A percentile compares a stretch with the other conserved stretches of the same genome.
Evolutionary conservation across 768 basidiomycete species (phyloP).

Genomic region (Suillus subaureus): DNA sequence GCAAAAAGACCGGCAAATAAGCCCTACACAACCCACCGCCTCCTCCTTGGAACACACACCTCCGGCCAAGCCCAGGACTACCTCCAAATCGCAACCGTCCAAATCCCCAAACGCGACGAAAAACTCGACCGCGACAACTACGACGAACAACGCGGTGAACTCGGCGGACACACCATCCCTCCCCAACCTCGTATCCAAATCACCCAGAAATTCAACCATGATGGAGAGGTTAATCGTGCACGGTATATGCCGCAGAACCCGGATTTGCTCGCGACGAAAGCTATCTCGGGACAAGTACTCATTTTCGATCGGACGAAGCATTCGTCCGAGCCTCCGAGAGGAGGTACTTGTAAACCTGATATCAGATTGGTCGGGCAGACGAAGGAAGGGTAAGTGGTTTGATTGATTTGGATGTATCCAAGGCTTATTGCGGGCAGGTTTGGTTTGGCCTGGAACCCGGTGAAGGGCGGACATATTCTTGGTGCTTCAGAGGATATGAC

Average conservation of each 20-base stretch:
- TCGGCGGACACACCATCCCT: conserved; percentile 88
- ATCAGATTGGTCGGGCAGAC: conserved; percentile 88
- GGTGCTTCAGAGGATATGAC: conserved; percentile 97
- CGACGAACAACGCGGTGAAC: conserved; percentile 91
- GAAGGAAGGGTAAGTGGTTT: conserved; percentile 79
- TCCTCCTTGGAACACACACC: conserved; percentile 97
- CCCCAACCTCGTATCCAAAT: conserved; percentile 86
- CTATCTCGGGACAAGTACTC: conserved; percentile 86
- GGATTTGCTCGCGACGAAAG: conserved; percentile 94
- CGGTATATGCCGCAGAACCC: conserved; percentile 99
- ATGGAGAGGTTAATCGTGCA: conserved; percentile 94
- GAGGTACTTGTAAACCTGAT: conserved; percentile 86
- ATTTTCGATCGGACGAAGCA: conserved; percentile 99
- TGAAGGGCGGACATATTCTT: conserved; percentile 80
- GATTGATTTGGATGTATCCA: conserved; percentile 1
- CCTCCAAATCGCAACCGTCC: conserved; percentile 92
- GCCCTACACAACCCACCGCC: conserved; percentile 91
- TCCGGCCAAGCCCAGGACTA: conserved; percentile 93
- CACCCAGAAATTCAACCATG: conserved; percentile 93
- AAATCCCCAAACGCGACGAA: conserved; percentile 86
- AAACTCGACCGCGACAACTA: conserved; percentile 81
- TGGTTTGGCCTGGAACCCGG: conserved; percentile 91
- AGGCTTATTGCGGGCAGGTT: conserved; percentile 56
- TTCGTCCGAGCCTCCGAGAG: conserved; percentile 86
- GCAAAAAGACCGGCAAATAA: conserved; percentile 76